Evolutionary conservation across 768 basidiomycete species (phyloP).

Genomic region (Tricholomella constricta): DNA sequence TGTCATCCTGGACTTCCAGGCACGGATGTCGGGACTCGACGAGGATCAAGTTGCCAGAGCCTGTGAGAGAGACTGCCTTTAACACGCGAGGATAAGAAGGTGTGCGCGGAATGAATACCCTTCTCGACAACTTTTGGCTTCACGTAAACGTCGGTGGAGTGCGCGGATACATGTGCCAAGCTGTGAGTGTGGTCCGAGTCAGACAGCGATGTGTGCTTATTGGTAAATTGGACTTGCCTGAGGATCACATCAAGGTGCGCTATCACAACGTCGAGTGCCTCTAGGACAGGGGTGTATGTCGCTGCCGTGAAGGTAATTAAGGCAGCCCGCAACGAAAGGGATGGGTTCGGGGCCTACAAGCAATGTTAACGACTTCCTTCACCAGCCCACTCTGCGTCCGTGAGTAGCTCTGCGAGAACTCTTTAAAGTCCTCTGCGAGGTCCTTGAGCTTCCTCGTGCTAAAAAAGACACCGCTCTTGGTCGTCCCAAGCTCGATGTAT

Average conservation of each 20-base stretch:
- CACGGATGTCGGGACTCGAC: slow-evolving; percentile 94
- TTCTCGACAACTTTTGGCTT: slow-evolving; percentile 81
- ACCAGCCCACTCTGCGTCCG: slow-evolving; percentile 81
- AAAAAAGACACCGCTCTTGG: slow-evolving; percentile 88
- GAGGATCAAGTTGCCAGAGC: slow-evolving; percentile 77
- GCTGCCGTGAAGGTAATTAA: slow-evolving; percentile 45
- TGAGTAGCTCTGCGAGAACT: slow-evolving; percentile 67
- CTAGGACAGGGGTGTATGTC: slow-evolving; percentile 88
- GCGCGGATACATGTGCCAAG: slow-evolving; percentile 82
- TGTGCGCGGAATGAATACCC: slow-evolving; percentile 62
- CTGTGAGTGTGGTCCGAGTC: background rate
- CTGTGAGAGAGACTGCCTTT: too few relatives aligned
- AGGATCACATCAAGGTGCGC: slow-evolving; percentile 92
- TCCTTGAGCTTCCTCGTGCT: slow-evolving; percentile 75
- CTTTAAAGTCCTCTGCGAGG: slow-evolving; percentile 70
- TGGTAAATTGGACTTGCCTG: slow-evolving; percentile 51
- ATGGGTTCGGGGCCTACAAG: slow-evolving; percentile 54
- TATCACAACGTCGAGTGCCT: slow-evolving; percentile 77
- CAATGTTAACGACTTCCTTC: slow-evolving; percentile 91
- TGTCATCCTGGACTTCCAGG: slow-evolving; percentile 93
- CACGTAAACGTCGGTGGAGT: slow-evolving; percentile 85
- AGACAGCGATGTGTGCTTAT: background rate
- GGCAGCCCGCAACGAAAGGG: background rate
- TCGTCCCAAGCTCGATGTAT: slow-evolving; percentile 83
- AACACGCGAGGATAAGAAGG: too few relatives aligned